Conservation (phyloP, 2,329 filamentous ascomycete species). For the Mycosphaerella arachidis region DNA sequence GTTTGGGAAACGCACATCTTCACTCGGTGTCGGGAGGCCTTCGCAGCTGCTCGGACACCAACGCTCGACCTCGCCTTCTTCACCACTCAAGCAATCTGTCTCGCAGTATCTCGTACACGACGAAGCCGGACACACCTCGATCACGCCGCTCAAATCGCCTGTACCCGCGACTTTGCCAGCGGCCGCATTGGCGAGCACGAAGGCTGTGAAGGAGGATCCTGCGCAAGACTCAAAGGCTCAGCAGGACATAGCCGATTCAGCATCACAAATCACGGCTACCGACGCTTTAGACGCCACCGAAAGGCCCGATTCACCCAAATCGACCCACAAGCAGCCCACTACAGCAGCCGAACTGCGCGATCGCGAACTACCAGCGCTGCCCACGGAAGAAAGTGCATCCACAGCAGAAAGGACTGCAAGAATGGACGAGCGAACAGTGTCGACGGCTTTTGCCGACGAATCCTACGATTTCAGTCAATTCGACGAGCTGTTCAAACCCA, state of each 20-base stretch:
- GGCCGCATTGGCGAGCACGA: neutral
- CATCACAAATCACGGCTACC: slow-evolving; percentile 3
- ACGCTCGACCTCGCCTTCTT: slow-evolving; percentile 8
- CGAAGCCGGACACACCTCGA: slow-evolving; percentile 24
- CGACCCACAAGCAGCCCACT: neutral
- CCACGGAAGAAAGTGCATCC: neutral
- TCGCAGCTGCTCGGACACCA: neutral
- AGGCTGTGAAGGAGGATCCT: neutral
- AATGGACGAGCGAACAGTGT: slow-evolving; percentile 5
- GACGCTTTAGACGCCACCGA: neutral
- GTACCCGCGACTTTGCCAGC: neutral
- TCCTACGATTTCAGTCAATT: slow-evolving; percentile 45
- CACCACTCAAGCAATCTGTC: slow-evolving; percentile 27
- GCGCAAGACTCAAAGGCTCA: neutral
- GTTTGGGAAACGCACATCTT: slow-evolving; percentile 22
- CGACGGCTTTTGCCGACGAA: slow-evolving; percentile 36
- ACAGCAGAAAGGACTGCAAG: neutral
- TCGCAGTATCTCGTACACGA: slow-evolving; percentile 29
- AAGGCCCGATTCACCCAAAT: neutral
- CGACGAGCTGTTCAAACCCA: slow-evolving; percentile 57
- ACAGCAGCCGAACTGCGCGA: neutral
- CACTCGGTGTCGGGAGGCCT: slow-evolving; percentile 9
- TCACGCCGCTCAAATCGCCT: slow-evolving; percentile 23
- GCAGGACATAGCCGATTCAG: neutral
- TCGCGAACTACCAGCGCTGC: slow-evolving; percentile 1